A percentile compares a stretch with the other conserved stretches of the same genome.
Conservation (phyloP, 441 rosid genomes). For the Melastoma candidum region DNA sequence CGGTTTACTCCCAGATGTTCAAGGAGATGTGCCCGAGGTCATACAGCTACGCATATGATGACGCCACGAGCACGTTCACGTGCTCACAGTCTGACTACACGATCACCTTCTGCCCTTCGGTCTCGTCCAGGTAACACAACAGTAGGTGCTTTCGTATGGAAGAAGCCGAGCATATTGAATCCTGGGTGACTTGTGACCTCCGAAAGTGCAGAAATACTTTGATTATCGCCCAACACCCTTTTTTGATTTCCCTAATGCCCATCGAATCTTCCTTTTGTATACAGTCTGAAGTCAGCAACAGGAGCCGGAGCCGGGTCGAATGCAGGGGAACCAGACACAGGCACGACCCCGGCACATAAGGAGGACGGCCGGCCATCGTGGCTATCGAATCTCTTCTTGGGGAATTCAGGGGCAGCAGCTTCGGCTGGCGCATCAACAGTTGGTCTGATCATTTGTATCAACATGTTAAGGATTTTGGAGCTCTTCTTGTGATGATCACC, state of each 20-base stretch:
- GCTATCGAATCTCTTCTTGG: slow-evolving; percentile 28
- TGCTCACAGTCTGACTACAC: slow-evolving; percentile 34
- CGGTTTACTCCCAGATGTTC: slow-evolving; percentile 48
- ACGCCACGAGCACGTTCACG: slow-evolving; percentile 42
- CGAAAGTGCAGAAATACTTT: not conserved
- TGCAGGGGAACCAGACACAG: not conserved
- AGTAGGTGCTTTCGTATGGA: slow-evolving; percentile 1
- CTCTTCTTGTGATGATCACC: too few relatives aligned
- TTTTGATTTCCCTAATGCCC: not conserved
- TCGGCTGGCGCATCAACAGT: too few relatives aligned
- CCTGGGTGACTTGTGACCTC: not conserved
- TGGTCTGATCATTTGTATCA: too few relatives aligned
- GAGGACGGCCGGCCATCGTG: slow-evolving; percentile 19
- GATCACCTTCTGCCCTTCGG: slow-evolving; percentile 41
- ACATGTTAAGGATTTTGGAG: too few relatives aligned
- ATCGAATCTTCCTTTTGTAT: not conserved
- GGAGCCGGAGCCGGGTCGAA: slow-evolving; percentile 4
- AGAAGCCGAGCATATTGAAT: not conserved
- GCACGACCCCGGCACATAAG: not conserved
- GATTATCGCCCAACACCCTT: not conserved
- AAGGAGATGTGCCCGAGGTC: slow-evolving; percentile 54
- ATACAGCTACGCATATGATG: slow-evolving; percentile 60
- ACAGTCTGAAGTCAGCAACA: slow-evolving; percentile 42
- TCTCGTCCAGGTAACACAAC: slow-evolving; percentile 29
- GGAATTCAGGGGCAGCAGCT: slow-evolving; percentile 19